Evolutionary conservation across 495 filamentous ascomycete species (phyloP), one percentile per base, ranked within the genome.

Genomic region (Parathielavia appendiculata): DNA sequence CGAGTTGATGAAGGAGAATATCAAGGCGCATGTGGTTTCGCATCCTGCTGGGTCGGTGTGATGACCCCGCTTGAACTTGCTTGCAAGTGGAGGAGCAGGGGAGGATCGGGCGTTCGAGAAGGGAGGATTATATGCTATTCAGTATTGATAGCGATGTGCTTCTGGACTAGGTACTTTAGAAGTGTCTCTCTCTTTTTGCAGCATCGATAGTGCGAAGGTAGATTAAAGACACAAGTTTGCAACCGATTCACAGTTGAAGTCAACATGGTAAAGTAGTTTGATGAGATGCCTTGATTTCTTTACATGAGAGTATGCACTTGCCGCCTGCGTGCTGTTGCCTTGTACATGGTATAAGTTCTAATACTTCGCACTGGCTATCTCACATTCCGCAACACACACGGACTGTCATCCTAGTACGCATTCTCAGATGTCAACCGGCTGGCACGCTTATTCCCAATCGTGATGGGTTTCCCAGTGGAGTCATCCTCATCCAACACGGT

Each of bases 301-400:
- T 16, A 23, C 19, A 34, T 13, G 46, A 26, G 14, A 49, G 5
- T 14, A 39, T 19, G n/a, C 19, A 35, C 13, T 40, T 52, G 19
- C 49, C 34, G 14, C 23, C 35, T 22, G n/a, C 19, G 10, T 40
- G 17, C 35, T n/a, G 39, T 22, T 14, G 10, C 34, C 34, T 34
- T 34, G 35, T 52, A 52, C 49, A 52, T 52, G 49, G 49, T 30
- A 40, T 52, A 51, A 22, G 1, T 17, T n/a, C 35, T 38, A 38
- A 14, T 34, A 52, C 4, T 30, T 19, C 40, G 40, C 49, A 52
- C 32, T 10, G 16, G n/a, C 26, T 19, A 49, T 49, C 2, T 17
- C 34, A 48, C 23, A 49, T 11, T 10, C 46, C 22, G 11, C 16
- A 22, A 12, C 14, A 3, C 11, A 11, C 45, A 23, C n/a, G 13